phyloP scores from a whole-genome alignment of 768 basidiomycete species.

The Tylopilus vinaceipallidus region DNA sequence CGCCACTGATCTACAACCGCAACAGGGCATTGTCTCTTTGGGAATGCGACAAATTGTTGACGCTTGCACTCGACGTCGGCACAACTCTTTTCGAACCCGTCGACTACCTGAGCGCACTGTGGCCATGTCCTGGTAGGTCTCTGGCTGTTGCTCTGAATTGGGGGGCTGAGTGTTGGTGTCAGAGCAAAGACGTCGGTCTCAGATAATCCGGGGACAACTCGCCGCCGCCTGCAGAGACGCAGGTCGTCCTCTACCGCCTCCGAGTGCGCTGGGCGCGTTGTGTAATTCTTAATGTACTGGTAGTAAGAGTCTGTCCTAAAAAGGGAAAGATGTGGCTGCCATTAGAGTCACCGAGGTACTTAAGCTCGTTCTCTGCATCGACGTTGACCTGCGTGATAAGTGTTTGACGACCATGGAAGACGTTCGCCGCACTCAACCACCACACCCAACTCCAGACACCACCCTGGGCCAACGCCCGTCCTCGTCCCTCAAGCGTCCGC shows the following conservation, averaged over 20 bases:
- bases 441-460: background rate
- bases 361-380: constrained; percentile 14
- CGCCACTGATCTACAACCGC: constrained; percentile 10
- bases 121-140: constrained; percentile 60
- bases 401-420: constrained; percentile 18
- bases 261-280: constrained; percentile 16
- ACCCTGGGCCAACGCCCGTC: constrained; percentile 16
- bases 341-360: constrained; percentile 18
- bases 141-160: background rate
- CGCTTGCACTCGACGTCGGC: constrained; percentile 60
- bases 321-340: constrained; percentile 26
- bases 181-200: constrained; percentile 55
- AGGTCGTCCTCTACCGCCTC: constrained; percentile 44
- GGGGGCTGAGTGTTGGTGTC: constrained; percentile 6
- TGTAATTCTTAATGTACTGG: too few relatives aligned
- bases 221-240: constrained; percentile 45
- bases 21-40: constrained; percentile 56
- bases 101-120: constrained; percentile 59
- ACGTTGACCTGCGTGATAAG: constrained; percentile 20
- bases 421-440: background rate
- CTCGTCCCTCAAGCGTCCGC: constrained; percentile 54
- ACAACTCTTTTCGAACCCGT: constrained; percentile 58
- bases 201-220: constrained; percentile 45
- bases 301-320: constrained; percentile 16
- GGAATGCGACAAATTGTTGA: constrained; percentile 56